These are phyloP conservation scores for Erythrobasidium yunnanense DNA, from an alignment of 768 basidiomycete species.

Conservation along the genomic window DNA sequence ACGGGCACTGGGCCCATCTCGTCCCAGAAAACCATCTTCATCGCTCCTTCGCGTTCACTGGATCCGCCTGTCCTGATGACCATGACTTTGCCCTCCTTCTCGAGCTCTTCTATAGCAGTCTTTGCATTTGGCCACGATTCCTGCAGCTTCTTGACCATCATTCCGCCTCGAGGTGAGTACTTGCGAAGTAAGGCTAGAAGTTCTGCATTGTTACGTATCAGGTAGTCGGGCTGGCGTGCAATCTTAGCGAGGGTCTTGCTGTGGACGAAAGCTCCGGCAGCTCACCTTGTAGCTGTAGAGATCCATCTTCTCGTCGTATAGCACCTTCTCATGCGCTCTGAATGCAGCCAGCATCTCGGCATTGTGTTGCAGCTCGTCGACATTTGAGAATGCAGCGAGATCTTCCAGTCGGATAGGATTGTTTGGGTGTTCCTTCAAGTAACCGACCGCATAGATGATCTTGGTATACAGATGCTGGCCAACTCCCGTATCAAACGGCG, in stretches of 20 bases:
- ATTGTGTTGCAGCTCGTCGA: constrained; percentile 61
- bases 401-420: constrained; percentile 58
- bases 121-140: constrained; percentile 71
- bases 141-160: constrained; percentile 70
- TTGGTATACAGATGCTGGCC: constrained; percentile 12
- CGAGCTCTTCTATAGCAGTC: constrained; percentile 73
- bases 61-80: constrained; percentile 55
- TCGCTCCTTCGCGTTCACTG: constrained; percentile 32
- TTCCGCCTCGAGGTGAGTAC: constrained; percentile 69
- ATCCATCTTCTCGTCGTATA: constrained; percentile 70
- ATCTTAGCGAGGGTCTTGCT: background rate
- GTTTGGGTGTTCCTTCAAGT: constrained; percentile 25
- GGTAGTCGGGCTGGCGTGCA: constrained; percentile 61
- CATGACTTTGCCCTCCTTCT: constrained; percentile 71
- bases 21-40: constrained; percentile 37
- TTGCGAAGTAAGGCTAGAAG: constrained; percentile 76
- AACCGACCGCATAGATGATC: constrained; percentile 25
- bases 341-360: constrained; percentile 64
- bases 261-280: constrained; percentile 30
- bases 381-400: constrained; percentile 66
- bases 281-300: constrained; percentile 72
- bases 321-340: constrained; percentile 64
- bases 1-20: constrained; percentile 32
- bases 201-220: constrained; percentile 71
- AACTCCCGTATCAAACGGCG: constrained; percentile 9